These are phyloP conservation scores for Arthroderma sp. DNA, from an alignment of 2,329 filamentous ascomycete species.

Conservation along the genomic window DNA sequence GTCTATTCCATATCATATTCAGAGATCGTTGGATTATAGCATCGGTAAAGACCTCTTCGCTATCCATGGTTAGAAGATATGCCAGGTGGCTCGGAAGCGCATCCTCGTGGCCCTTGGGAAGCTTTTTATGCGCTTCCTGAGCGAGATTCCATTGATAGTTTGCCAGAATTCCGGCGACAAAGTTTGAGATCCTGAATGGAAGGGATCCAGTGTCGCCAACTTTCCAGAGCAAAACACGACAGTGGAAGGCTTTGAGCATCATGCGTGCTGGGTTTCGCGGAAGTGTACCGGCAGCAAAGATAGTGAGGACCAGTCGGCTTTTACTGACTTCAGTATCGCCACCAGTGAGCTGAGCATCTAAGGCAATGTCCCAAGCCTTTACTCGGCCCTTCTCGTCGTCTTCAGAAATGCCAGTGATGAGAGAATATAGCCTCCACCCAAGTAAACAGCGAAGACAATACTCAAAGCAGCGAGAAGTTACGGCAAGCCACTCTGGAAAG, in stretches of 20 bases:
- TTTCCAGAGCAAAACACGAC: conserved; percentile 79
- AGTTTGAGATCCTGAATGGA: conserved; percentile 50
- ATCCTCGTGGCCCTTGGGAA: conserved; percentile 45
- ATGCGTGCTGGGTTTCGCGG: conserved; percentile 69
- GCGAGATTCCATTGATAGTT: conserved; percentile 71
- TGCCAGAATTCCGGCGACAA: conserved; percentile 60
- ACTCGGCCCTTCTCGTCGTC: conserved; percentile 77
- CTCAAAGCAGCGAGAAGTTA: conserved; percentile 68
- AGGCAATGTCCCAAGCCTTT: conserved; percentile 84
- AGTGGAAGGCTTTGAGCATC: conserved; percentile 85
- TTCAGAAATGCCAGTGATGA: conserved; percentile 64
- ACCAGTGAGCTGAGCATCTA: conserved; percentile 84
- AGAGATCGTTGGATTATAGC: conserved; percentile 72
- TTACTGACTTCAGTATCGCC: conserved; percentile 83
- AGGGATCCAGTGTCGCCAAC: conserved; percentile 52
- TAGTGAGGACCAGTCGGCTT: conserved; percentile 68
- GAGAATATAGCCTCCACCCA: conserved; percentile 62
- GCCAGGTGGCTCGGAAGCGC: conserved; percentile 64
- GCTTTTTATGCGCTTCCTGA: conserved; percentile 41
- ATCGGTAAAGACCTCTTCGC: conserved; percentile 66
- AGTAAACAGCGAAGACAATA: conserved; percentile 66
- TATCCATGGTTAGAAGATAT: conserved; percentile 62
- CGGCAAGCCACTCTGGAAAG: conserved; percentile 68
- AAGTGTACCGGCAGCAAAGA: conserved; percentile 76
- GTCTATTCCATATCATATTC: conserved; percentile 77